phyloP scores from a whole-genome alignment of 345 rosid species.

The Citrus inodora region DNA sequence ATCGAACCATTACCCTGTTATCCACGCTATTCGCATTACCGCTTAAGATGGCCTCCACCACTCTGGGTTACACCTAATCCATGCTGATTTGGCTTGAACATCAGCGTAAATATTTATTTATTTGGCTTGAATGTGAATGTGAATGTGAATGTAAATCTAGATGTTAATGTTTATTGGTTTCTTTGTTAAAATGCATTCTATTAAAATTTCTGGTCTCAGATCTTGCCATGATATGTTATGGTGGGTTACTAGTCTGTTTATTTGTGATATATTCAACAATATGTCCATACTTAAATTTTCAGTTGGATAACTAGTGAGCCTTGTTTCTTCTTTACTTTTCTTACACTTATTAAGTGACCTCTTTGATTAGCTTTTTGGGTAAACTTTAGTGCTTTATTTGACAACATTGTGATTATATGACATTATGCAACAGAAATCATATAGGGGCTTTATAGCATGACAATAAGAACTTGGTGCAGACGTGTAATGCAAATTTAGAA shows the following conservation, averaged over 20 bases:
- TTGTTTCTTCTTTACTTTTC: not conserved
- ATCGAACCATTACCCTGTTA: slow-evolving; percentile 49
- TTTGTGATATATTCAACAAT: not conserved
- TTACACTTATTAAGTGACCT: not conserved
- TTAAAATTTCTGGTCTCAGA: not conserved
- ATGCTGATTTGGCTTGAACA: slow-evolving; percentile 21
- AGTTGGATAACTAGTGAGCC: not conserved
- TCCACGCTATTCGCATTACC: slow-evolving; percentile 6
- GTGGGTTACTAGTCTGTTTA: not conserved
- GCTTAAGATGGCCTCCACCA: slow-evolving; percentile 35
- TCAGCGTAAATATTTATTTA: not conserved
- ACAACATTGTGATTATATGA: not conserved
- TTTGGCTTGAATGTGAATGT: not conserved
- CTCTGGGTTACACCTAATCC: slow-evolving; percentile 60
- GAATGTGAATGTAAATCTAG: not conserved
- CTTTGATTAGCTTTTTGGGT: not conserved
- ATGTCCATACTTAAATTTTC: not conserved
- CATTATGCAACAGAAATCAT: not conserved
- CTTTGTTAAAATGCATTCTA: not conserved
- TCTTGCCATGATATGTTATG: not conserved
- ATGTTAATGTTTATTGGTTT: not conserved
- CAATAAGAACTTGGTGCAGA: not conserved
- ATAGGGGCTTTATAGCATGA: not conserved
- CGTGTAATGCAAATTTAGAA: not conserved
- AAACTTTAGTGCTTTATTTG: not conserved